A percentile compares a stretch with the other conserved stretches of the same genome.
These are phyloP conservation scores for Perkinsus chesapeaki DNA, from an alignment of 169 alveolate species.

Conservation along the genomic window DNA sequence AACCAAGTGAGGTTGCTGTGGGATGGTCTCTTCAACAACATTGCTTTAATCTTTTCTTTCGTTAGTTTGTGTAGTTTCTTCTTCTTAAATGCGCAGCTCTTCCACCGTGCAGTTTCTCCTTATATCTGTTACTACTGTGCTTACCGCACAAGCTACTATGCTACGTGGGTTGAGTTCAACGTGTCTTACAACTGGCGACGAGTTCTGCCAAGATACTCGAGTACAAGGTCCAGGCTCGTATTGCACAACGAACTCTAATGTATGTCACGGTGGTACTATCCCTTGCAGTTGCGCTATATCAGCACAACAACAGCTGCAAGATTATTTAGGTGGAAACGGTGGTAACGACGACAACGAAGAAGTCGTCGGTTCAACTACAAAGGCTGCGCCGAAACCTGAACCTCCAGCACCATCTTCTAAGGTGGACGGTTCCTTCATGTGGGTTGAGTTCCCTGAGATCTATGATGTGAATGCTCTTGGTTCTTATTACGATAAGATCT, in stretches of 20 bases:
- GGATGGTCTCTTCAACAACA: no score
- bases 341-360: not conserved
- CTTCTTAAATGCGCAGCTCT: not conserved
- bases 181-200: no score
- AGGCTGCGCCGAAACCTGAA: not conserved
- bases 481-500: not conserved
- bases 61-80: not conserved
- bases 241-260: not conserved
- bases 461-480: not conserved
- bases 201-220: not conserved
- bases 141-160: not conserved
- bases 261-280: not conserved
- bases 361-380: not conserved
- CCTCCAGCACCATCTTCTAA: not conserved
- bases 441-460: not conserved
- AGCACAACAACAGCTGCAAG: not conserved
- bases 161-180: not conserved
- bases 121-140: not conserved
- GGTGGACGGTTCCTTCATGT: not conserved
- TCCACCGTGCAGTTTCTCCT: not conserved
- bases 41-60: no score
- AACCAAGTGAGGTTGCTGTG: no score
- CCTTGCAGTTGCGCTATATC: not conserved
- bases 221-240: not conserved
- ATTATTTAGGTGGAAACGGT: not conserved